phyloP scores from a whole-genome alignment of 208 protist species.

The Giardia duodenalis region DNA sequence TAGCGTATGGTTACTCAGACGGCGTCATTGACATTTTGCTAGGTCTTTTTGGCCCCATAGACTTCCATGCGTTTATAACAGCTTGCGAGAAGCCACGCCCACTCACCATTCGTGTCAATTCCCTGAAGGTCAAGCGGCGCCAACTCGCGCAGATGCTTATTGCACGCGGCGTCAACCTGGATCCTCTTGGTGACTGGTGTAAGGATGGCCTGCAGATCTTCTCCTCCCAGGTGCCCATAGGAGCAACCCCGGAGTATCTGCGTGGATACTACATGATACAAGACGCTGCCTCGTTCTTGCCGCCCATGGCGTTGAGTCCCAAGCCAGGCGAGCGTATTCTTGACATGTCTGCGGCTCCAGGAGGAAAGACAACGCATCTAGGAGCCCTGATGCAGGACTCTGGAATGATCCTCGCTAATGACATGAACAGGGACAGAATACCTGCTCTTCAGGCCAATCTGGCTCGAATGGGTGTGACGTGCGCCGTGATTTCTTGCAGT shows the following conservation, averaged over 20 bases:
- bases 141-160: slow-evolving; percentile 78
- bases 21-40: slow-evolving; percentile 74
- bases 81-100: slow-evolving; percentile 85
- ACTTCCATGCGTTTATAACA: slow-evolving; percentile 78
- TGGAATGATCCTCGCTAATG: slow-evolving; percentile 89
- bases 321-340: slow-evolving; percentile 70
- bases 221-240: slow-evolving; percentile 84
- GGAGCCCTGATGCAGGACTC: slow-evolving; percentile 88
- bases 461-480: slow-evolving; percentile 64
- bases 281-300: slow-evolving; percentile 85
- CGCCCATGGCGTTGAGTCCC: slow-evolving; percentile 82
- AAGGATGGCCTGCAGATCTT: slow-evolving; percentile 91
- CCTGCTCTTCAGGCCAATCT: slow-evolving; percentile 85
- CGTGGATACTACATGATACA: slow-evolving; percentile 95
- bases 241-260: slow-evolving; percentile 94
- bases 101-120: slow-evolving; percentile 90
- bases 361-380: slow-evolving; percentile 94
- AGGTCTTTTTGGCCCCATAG: slow-evolving; percentile 69
- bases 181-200: slow-evolving; percentile 69
- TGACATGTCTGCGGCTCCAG: slow-evolving; percentile 92
- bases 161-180: slow-evolving; percentile 81
- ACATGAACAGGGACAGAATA: slow-evolving; percentile 72
- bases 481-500: slow-evolving; percentile 30
- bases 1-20: slow-evolving; percentile 74
- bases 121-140: slow-evolving; percentile 75